phyloP scores from a whole-genome alignment of 2,329 filamentous ascomycete genomes.

The Trichoderma hamatum region DNA sequence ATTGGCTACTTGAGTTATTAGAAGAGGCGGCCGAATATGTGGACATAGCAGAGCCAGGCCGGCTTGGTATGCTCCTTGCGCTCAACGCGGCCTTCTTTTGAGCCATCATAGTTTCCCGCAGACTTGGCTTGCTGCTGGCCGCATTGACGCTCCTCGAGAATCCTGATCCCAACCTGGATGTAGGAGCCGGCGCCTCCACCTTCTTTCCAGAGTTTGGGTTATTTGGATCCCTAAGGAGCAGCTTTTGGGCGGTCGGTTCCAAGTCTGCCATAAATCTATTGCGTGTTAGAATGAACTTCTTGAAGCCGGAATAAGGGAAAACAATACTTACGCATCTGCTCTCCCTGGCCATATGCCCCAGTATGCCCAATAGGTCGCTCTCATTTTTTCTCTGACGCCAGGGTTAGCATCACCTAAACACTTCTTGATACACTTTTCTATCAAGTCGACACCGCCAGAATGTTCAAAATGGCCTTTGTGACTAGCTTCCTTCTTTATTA shows the following conservation, averaged over 20 bases:
- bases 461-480: slow-evolving; percentile 87
- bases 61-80: slow-evolving; percentile 53
- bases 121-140: slow-evolving; percentile 63
- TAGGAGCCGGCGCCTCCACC: slow-evolving; percentile 50
- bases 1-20: slow-evolving; percentile 44
- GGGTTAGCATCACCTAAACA: slow-evolving; percentile 89
- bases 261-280: slow-evolving; percentile 74
- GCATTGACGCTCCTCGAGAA: slow-evolving; percentile 66
- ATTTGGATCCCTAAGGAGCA: slow-evolving; percentile 79
- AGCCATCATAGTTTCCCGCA: slow-evolving; percentile 83
- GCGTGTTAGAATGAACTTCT: neutral
- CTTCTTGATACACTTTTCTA: slow-evolving; percentile 88
- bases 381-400: slow-evolving; percentile 82
- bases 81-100: slow-evolving; percentile 68
- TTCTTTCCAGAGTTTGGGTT: slow-evolving; percentile 74
- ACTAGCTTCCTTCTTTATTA: slow-evolving; percentile 74
- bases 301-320: neutral
- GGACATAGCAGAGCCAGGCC: slow-evolving; percentile 67
- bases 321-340: slow-evolving; percentile 67
- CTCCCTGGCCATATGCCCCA: slow-evolving; percentile 74
- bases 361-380: slow-evolving; percentile 85
- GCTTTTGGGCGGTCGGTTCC: slow-evolving; percentile 75
- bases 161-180: slow-evolving; percentile 46
- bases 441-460: slow-evolving; percentile 75
- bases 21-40: slow-evolving; percentile 51